Evolutionary conservation across 495 filamentous ascomycete species (phyloP).

Genomic region (Xylaria curta): DNA sequence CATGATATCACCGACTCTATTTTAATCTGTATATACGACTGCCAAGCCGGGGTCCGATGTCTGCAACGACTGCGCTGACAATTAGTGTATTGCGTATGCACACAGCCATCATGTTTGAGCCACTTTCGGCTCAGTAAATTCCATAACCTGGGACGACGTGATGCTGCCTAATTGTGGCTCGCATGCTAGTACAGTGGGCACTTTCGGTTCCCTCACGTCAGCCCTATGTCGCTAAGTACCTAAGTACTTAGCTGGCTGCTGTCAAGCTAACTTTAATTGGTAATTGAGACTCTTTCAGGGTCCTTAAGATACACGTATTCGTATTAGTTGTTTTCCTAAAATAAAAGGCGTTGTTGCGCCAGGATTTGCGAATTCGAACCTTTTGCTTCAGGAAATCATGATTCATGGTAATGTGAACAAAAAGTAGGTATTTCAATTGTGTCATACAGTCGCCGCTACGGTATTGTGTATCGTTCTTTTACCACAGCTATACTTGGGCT

Average conservation of each 20-base stretch:
- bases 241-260: not conserved
- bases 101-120: not conserved
- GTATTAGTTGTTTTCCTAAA: too few relatives aligned
- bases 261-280: not conserved
- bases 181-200: not conserved
- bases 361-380: not conserved
- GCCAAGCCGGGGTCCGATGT: not conserved
- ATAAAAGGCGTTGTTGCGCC: not conserved
- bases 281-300: not conserved
- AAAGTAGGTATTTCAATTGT: not conserved
- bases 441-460: not conserved
- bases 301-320: not conserved
- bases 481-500: too few relatives aligned
- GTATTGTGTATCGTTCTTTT: not conserved
- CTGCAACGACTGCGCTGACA: constrained; percentile 10
- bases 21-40: not conserved
- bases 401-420: not conserved
- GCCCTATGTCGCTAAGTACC: not conserved
- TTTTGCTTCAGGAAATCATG: not conserved
- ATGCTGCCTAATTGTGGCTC: not conserved
- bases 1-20: not conserved
- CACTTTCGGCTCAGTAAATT: not conserved
- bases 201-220: not conserved
- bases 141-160: too few relatives aligned
- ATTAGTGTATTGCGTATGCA: not conserved